phyloP scores from a whole-genome alignment of 2,329 filamentous ascomycete genomes.

The Xylariaceae sp. region DNA sequence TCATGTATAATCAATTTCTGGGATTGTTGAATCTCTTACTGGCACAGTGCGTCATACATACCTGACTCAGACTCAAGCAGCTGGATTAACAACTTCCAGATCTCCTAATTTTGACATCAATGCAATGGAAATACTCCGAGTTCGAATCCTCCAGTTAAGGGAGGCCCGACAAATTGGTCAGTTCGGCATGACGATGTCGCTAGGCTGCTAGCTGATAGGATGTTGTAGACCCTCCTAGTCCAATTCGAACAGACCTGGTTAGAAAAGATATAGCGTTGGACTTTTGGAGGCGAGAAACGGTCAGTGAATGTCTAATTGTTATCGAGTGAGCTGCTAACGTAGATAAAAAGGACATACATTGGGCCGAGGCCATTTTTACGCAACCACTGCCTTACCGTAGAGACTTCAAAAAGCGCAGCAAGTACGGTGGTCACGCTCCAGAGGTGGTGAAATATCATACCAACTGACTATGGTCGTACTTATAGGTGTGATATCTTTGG shows the following conservation, averaged over 20 bases:
- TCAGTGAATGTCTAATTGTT: conserved; percentile 10
- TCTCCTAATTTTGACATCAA: conserved; percentile 54
- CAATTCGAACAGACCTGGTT: conserved; percentile 24
- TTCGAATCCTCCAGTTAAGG: conserved; percentile 49
- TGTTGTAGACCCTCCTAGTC: conserved; percentile 24
- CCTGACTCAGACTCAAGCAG: too few species aligned
- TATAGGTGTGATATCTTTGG: conserved; percentile 25
- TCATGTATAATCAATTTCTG: conserved; percentile 54
- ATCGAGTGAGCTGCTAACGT: conserved; percentile 8
- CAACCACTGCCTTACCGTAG: conserved; percentile 49
- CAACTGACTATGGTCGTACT: conserved; percentile 3
- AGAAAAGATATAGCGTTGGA: conserved; percentile 24
- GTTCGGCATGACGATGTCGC: conserved; percentile 28
- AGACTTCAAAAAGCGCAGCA: conserved; percentile 39
- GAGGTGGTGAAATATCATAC: neutral
- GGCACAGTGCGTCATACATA: conserved; percentile 39
- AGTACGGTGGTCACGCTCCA: conserved; percentile 23
- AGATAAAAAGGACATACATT: conserved; percentile 45
- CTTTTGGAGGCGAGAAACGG: conserved; percentile 28
- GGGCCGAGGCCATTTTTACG: conserved; percentile 59
- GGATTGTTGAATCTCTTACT: conserved; percentile 47
- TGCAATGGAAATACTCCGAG: conserved; percentile 45
- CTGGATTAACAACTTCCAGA: conserved; percentile 23
- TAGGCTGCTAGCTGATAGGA: conserved; percentile 6
- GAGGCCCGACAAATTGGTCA: conserved; percentile 50